These are phyloP conservation scores for Hypoxylon sp. DNA, from an alignment of 2,329 filamentous ascomycete genomes.

Conservation along the genomic window DNA sequence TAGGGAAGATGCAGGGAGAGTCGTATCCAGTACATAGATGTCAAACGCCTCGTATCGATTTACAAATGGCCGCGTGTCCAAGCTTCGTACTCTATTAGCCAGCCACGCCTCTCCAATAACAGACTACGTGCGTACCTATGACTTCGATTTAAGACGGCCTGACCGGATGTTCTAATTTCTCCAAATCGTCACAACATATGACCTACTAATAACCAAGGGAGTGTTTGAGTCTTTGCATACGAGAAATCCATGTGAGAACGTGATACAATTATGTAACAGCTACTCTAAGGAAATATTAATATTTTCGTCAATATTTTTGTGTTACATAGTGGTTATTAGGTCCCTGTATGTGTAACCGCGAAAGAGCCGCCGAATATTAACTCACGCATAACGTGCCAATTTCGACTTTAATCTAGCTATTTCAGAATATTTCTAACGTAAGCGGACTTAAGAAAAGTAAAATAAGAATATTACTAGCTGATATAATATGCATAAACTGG, in stretches of 20 bases:
- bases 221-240: background rate
- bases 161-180: slow-evolving; percentile 7
- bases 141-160: background rate
- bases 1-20: background rate
- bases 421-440: background rate
- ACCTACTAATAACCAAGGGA: slow-evolving; percentile 18
- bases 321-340: background rate
- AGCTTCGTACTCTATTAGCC: slow-evolving; percentile 15
- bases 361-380: background rate
- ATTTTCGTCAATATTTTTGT: background rate
- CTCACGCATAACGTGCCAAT: background rate
- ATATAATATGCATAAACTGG: background rate
- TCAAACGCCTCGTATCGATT: slow-evolving; percentile 30
- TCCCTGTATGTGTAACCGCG: background rate
- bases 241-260: background rate
- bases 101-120: slow-evolving; percentile 17
- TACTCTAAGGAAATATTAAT: background rate
- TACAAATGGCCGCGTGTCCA: slow-evolving; percentile 15
- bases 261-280: slow-evolving; percentile 6
- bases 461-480: background rate
- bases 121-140: background rate
- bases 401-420: background rate
- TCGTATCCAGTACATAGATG: background rate
- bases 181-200: slow-evolving; percentile 12
- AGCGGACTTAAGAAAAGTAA: background rate